Evolutionary conservation across 2,329 filamentous ascomycete species (phyloP).

Genomic region (Talaromyces sp.): DNA sequence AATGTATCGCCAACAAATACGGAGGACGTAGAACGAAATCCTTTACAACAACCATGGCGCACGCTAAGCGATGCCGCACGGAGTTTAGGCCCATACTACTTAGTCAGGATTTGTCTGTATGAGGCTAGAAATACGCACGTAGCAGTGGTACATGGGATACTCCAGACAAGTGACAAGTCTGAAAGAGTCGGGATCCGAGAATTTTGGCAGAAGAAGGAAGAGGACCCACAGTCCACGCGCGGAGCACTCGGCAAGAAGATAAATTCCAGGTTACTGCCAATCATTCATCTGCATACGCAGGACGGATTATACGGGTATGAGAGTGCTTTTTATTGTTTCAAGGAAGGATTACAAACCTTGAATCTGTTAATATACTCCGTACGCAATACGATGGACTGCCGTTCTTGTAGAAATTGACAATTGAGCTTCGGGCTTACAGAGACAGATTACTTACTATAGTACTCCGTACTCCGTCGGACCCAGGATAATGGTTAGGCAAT

Average conservation of each 20-base stretch:
- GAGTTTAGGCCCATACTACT: background rate
- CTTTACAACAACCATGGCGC: background rate
- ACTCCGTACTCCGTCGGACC: slow-evolving; percentile 5
- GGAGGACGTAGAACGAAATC: too few relatives aligned
- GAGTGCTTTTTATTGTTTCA: background rate
- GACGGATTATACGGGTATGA: background rate
- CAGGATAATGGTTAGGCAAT: background rate
- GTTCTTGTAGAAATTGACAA: too few relatives aligned
- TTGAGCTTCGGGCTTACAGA: background rate
- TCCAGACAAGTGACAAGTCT: background rate
- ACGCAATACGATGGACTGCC: too few relatives aligned
- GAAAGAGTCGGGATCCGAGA: background rate
- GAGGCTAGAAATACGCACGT: background rate
- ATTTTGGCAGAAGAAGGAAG: background rate
- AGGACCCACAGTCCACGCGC: slow-evolving; percentile 14
- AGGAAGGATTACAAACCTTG: background rate
- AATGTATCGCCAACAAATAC: background rate
- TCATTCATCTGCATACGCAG: background rate
- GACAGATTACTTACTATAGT: background rate
- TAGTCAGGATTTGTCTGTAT: background rate
- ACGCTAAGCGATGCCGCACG: background rate
- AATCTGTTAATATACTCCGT: background rate
- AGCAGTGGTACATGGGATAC: background rate
- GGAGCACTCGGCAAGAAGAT: slow-evolving; percentile 10
- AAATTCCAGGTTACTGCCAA: background rate